Evolutionary conservation across 2,329 filamentous ascomycete species (phyloP), one percentile per base, ranked within the genome.

Genomic region (Scedosporium minutisporum): DNA sequence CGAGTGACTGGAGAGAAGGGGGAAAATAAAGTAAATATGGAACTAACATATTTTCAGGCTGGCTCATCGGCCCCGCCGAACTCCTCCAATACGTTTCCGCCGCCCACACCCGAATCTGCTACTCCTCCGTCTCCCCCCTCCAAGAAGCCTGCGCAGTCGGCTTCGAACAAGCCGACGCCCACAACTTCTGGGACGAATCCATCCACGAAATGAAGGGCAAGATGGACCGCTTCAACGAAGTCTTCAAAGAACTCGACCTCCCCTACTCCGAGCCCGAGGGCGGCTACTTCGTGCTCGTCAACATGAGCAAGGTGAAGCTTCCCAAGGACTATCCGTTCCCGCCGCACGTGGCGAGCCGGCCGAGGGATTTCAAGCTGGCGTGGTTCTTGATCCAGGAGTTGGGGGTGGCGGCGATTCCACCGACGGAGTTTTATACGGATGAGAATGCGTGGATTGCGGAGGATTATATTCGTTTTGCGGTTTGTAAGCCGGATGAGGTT

Each of bases 351-450:
- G 90, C 89, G 14, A 87, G 82, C 70, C 85, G 95, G 1, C 91
- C 95, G 25, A 82, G 95, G 33, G 95, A 99, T 74, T 99, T 97
- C 78, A 91, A 96, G 80, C 83, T 99, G 57, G 86, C 87, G 42
- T 99, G 93, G 93, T 97, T 97, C 78, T 77, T 97, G 69, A 99
- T 99, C 75, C 93, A 93, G 73, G 93, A 99, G 78, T 80, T 99
- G 21, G 95, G 95, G 9, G 91, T 99, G 29, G 95, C 95, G 2
- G 93, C 93, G 7, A 97, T 99, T 65, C 95, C 95, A 18, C 95
- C 95, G 0, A 96, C 93, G 0, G 95, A 99, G 75, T 99, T 99
- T 75, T 97, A 97, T 74, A 97, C 93, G 0, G 87, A 91, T 18
- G 78, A 75, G 53, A 96, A 96, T 71, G 86, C 89, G 29, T 86